phyloP scores from a whole-genome alignment of 2,329 filamentous ascomycete species.

The Pseudocercospora fijiensis region DNA sequence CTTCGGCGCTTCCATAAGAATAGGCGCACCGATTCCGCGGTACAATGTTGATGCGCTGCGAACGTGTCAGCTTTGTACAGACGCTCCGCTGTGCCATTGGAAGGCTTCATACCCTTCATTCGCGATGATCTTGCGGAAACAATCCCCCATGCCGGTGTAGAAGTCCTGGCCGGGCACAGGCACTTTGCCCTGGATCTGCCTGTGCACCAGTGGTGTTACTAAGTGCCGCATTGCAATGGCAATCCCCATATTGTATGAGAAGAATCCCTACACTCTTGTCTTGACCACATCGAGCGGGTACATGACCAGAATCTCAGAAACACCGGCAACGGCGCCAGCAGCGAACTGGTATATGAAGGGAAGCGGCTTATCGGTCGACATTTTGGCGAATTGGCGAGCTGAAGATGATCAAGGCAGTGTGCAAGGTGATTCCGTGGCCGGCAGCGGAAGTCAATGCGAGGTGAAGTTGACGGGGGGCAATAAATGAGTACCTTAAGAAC shows the following conservation, averaged over 20 bases:
- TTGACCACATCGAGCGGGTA: constrained; percentile 99
- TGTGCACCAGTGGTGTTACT: constrained; percentile 27
- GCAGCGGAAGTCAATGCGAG: background rate
- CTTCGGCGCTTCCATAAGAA: constrained; percentile 97
- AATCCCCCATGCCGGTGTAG: constrained; percentile 98
- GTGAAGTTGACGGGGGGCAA: background rate
- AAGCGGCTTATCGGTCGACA: constrained; percentile 67
- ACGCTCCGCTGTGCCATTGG: background rate
- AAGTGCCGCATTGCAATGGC: background rate
- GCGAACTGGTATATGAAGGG: constrained; percentile 94
- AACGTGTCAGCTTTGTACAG: constrained; percentile 2
- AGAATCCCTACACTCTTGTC: constrained; percentile 76
- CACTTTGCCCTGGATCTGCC: constrained; percentile 58
- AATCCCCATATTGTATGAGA: background rate
- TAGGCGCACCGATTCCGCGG: constrained; percentile 91
- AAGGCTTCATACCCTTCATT: constrained; percentile 71
- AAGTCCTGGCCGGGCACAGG: constrained; percentile 68
- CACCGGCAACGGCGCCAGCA: constrained; percentile 94
- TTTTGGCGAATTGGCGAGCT: constrained; percentile 30
- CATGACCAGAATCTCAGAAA: constrained; percentile 76
- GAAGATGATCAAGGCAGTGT: background rate
- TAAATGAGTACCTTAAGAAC: background rate
- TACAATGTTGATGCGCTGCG: constrained; percentile 76
- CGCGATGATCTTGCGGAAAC: constrained; percentile 94
- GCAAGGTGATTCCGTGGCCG: background rate